These are phyloP conservation scores for Microcyclosporella mali DNA, from an alignment of 2,329 filamentous ascomycete species.

Conservation along the genomic window DNA sequence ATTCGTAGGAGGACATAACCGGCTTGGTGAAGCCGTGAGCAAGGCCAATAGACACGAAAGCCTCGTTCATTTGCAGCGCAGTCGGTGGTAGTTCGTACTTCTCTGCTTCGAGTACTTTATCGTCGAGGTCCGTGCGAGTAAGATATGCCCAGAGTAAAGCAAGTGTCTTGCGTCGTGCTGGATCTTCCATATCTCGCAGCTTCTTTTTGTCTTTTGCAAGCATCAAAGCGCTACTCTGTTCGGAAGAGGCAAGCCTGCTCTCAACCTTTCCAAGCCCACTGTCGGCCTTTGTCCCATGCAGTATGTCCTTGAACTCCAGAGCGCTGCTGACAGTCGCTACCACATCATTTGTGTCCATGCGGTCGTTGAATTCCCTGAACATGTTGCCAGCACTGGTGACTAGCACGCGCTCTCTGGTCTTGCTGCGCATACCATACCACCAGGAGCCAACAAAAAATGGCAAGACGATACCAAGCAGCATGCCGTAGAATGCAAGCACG, in stretches of 20 bases:
- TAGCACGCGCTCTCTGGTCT: constrained; percentile 88
- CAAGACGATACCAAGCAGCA: constrained; percentile 79
- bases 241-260: constrained; percentile 60
- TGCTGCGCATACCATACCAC: constrained; percentile 95
- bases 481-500: constrained; percentile 81
- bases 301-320: constrained; percentile 71
- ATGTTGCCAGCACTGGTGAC: constrained; percentile 91
- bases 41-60: constrained; percentile 79
- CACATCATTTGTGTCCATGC: constrained; percentile 72
- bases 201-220: constrained; percentile 67
- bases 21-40: constrained; percentile 80
- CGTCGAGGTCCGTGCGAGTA: constrained; percentile 77
- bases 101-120: constrained; percentile 68
- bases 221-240: constrained; percentile 53
- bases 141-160: constrained; percentile 93
- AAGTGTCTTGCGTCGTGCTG: constrained; percentile 75
- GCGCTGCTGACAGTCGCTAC: constrained; percentile 76
- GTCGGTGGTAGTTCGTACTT: constrained; percentile 88
- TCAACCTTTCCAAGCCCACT: constrained; percentile 77
- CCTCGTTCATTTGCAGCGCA: constrained; percentile 75
- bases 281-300: constrained; percentile 74
- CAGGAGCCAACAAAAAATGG: constrained; percentile 92
- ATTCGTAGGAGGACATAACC: constrained; percentile 72
- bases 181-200: constrained; percentile 74
- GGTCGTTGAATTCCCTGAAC: constrained; percentile 86